A percentile compares a stretch with the other conserved stretches of the same genome.
Evolutionary conservation across 768 basidiomycete genomes (phyloP).

Genomic region (Pluteus cervinus): DNA sequence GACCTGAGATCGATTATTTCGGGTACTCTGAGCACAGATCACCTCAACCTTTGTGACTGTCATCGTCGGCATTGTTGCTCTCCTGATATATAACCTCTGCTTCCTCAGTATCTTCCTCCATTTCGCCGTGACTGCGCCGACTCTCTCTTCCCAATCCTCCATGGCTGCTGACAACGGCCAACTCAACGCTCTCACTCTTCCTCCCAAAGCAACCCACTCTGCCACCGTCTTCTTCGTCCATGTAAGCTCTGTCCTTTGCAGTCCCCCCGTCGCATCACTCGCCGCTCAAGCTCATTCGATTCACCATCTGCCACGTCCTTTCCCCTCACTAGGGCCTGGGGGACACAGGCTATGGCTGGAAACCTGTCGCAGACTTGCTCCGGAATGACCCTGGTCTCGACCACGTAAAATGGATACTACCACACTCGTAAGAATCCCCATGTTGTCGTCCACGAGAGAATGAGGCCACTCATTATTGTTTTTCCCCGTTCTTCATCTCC

Average conservation of each 20-base stretch:
- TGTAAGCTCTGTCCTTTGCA: slow-evolving; percentile 38
- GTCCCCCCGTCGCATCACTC: slow-evolving; percentile 4
- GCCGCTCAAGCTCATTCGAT: slow-evolving; percentile 3
- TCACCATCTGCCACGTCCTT: slow-evolving; percentile 6
- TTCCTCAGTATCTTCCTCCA: slow-evolving; percentile 5
- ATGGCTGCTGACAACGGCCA: slow-evolving; percentile 24
- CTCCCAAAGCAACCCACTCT: slow-evolving; percentile 59
- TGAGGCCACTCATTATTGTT: slow-evolving; percentile 1
- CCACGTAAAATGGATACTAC: slow-evolving; percentile 88
- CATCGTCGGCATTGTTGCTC: slow-evolving; percentile 16
- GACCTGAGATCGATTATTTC: slow-evolving; percentile 34
- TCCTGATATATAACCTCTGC: slow-evolving; percentile 11
- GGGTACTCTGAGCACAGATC: slow-evolving; percentile 18
- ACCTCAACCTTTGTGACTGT: slow-evolving; percentile 15
- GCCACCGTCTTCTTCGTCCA: slow-evolving; percentile 89
- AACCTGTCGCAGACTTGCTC: slow-evolving; percentile 69
- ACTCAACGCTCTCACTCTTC: slow-evolving; percentile 48
- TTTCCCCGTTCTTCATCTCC: neutral
- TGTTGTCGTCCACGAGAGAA: slow-evolving; percentile 2
- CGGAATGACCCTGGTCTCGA: slow-evolving; percentile 43
- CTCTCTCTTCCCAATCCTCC: slow-evolving; percentile 10
- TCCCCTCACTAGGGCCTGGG: slow-evolving; percentile 56
- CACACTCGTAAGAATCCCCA: slow-evolving; percentile 60
- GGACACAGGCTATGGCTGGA: slow-evolving; percentile 71
- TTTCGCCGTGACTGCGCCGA: slow-evolving; percentile 11